phyloP scores from a whole-genome alignment of 1,139 yeast species.

The Hansenula lynferdii region DNA sequence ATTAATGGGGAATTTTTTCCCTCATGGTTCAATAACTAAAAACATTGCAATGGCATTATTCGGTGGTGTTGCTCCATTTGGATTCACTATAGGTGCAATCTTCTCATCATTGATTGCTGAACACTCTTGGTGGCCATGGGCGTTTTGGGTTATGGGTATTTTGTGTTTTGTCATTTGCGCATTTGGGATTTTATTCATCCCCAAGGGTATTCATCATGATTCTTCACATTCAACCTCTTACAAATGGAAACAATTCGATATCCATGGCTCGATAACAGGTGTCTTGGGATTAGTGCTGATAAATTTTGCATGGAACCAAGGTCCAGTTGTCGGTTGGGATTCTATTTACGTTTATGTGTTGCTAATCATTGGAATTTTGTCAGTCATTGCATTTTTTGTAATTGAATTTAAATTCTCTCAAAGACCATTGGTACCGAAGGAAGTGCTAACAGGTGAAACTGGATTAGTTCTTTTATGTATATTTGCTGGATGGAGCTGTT shows the following conservation, averaged over 20 bases:
- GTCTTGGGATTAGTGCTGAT: conserved; percentile 45
- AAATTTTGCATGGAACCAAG: conserved; percentile 58
- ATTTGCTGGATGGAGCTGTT: conserved; percentile 56
- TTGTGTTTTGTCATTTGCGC: conserved; percentile 28
- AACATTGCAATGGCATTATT: conserved; percentile 41
- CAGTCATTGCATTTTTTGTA: conserved; percentile 31
- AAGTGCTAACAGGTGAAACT: conserved; percentile 36
- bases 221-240: background rate
- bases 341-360: conserved; percentile 43
- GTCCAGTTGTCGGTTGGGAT: conserved; percentile 56
- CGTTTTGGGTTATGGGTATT: conserved; percentile 43
- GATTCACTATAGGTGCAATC: conserved; percentile 47
- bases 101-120: conserved; percentile 41
- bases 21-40: conserved; percentile 34
- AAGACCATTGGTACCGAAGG: conserved; percentile 45
- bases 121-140: conserved; percentile 53
- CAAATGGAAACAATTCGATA: conserved; percentile 34
- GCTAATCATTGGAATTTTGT: conserved; percentile 41
- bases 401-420: conserved; percentile 31
- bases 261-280: conserved; percentile 41
- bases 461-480: conserved; percentile 44
- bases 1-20: conserved; percentile 46
- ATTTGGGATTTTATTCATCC: conserved; percentile 37
- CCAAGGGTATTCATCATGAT: conserved; percentile 26
- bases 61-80: conserved; percentile 58